phyloP scores from a whole-genome alignment of 2,329 filamentous ascomycete genomes.

The Cryphonectria naterciae region DNA sequence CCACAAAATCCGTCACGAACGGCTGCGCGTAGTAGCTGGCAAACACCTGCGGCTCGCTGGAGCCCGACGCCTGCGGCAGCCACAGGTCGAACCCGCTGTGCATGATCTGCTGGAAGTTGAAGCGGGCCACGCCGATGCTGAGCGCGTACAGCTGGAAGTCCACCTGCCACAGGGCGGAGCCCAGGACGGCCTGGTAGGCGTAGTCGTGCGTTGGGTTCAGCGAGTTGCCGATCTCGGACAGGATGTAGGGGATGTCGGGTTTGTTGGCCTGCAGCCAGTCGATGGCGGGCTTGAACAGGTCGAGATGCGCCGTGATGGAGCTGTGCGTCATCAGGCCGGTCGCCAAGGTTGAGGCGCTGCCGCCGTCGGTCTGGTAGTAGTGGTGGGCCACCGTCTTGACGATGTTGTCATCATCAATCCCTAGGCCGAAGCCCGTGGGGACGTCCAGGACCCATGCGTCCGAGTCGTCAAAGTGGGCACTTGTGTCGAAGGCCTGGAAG shows the following conservation, averaged over 20 bases:
- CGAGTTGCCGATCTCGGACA: slow-evolving; percentile 44
- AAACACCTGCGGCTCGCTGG: slow-evolving; percentile 39
- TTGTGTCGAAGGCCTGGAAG: slow-evolving; percentile 43
- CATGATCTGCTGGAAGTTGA: slow-evolving; percentile 46
- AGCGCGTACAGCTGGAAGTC: slow-evolving; percentile 44
- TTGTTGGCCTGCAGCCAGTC: slow-evolving; percentile 39
- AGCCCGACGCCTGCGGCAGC: slow-evolving; percentile 38
- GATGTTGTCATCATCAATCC: slow-evolving; percentile 39
- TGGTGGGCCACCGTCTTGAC: slow-evolving; percentile 44
- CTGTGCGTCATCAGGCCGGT: slow-evolving; percentile 28
- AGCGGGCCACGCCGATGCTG: slow-evolving; percentile 39
- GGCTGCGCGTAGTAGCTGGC: slow-evolving; percentile 44
- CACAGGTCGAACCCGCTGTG: slow-evolving; percentile 37
- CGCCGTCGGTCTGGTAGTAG: slow-evolving; percentile 41
- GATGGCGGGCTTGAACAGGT: slow-evolving; percentile 38
- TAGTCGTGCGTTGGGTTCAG: slow-evolving; percentile 38
- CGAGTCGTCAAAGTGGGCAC: slow-evolving; percentile 35
- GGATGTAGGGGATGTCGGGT: slow-evolving; percentile 39
- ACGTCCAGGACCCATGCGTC: slow-evolving; percentile 37
- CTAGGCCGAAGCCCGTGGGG: slow-evolving; percentile 38
- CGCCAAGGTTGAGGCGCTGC: slow-evolving; percentile 35
- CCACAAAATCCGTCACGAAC: slow-evolving; percentile 43
- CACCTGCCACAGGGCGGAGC: slow-evolving; percentile 43
- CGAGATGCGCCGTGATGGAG: slow-evolving; percentile 27
- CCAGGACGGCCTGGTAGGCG: slow-evolving; percentile 41